Conservation (phyloP, 345 rosid species). For the Linum trigynum region DNA sequence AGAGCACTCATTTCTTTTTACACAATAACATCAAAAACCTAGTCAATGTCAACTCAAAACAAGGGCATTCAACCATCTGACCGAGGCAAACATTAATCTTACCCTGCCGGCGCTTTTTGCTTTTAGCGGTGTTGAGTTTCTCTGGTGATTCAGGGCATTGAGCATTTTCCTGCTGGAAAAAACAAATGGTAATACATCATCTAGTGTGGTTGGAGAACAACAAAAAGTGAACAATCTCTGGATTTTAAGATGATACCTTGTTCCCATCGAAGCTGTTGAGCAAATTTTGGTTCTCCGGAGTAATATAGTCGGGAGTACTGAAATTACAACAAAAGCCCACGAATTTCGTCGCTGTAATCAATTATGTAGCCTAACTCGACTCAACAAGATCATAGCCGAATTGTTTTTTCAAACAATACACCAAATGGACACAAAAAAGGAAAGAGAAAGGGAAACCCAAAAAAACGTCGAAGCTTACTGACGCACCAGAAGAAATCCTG, state of each 20-base stretch:
- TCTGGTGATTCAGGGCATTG: constrained; percentile 91
- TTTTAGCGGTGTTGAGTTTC: constrained; percentile 48
- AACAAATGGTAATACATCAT: background rate
- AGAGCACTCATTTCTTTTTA: background rate
- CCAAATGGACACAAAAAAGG: background rate
- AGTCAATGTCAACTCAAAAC: background rate
- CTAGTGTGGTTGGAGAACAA: background rate
- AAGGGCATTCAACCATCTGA: background rate
- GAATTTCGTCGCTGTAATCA: background rate
- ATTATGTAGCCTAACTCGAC: background rate
- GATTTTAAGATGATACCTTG: constrained; percentile 35
- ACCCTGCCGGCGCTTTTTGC: constrained; percentile 58
- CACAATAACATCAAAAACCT: background rate
- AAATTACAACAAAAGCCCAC: constrained; percentile 11
- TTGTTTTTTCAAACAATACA: background rate
- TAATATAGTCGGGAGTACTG: constrained; percentile 97
- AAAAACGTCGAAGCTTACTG: background rate
- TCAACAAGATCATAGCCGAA: background rate
- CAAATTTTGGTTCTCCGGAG: constrained; percentile 76
- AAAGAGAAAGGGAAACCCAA: background rate
- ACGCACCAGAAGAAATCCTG: constrained; percentile 92
- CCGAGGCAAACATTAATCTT: constrained; percentile 10
- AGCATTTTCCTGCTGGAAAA: constrained; percentile 46
- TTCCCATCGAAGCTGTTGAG: constrained; percentile 41
- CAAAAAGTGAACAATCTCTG: background rate